These are phyloP conservation scores for Sclerotiophoma versabilis DNA, from an alignment of 2,329 filamentous ascomycete genomes.

Conservation along the genomic window DNA sequence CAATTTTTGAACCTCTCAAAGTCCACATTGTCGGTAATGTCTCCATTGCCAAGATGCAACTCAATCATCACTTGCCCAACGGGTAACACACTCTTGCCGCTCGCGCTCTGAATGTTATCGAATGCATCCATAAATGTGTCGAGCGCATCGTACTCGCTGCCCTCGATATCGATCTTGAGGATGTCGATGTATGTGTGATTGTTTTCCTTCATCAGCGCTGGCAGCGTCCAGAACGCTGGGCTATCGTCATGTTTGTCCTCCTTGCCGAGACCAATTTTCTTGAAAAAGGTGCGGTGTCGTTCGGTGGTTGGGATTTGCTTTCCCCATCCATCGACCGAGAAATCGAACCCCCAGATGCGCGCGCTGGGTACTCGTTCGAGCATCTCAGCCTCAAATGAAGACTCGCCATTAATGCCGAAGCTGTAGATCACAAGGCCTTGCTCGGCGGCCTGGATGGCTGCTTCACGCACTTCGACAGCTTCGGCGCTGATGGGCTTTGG, in stretches of 20 bases:
- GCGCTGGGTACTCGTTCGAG: constrained; percentile 42
- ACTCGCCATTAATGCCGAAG: constrained; percentile 46
- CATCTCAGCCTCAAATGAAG: constrained; percentile 46
- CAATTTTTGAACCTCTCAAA: constrained; percentile 40
- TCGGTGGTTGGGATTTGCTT: constrained; percentile 33
- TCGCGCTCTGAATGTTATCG: constrained; percentile 25
- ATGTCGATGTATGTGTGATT: constrained; percentile 46
- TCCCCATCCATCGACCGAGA: constrained; percentile 41
- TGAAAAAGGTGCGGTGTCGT: constrained; percentile 39
- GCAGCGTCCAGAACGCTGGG: constrained; percentile 41
- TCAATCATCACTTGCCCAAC: constrained; percentile 47
- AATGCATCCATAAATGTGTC: constrained; percentile 43
- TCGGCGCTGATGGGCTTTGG: constrained; percentile 21
- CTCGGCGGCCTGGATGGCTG: constrained; percentile 21
- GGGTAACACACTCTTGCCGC: constrained; percentile 33
- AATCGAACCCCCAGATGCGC: constrained; percentile 45
- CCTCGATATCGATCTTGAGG: constrained; percentile 45
- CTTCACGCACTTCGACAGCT: constrained; percentile 20
- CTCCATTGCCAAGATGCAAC: constrained; percentile 37
- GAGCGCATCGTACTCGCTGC: constrained; percentile 40
- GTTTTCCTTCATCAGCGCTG: constrained; percentile 40
- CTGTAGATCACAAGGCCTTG: constrained; percentile 41
- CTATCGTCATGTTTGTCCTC: constrained; percentile 29
- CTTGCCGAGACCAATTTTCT: constrained; percentile 39
- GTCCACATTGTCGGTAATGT: constrained; percentile 26